Evolutionary conservation across 1,284 basidiomycete genomes (phyloP).

Genomic region (Golubevia sp.): DNA sequence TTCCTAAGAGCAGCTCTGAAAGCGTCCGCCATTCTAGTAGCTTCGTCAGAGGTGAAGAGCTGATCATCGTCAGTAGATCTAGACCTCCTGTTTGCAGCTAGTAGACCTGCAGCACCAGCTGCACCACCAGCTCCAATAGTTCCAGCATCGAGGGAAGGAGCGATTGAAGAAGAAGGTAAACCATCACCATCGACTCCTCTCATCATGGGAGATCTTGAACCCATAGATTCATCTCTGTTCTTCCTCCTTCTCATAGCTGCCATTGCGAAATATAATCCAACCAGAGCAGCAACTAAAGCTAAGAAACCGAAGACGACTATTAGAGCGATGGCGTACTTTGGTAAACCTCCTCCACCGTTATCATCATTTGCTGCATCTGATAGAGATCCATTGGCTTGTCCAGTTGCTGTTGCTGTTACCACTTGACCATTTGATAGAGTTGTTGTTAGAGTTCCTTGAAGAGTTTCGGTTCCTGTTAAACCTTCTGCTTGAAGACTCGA

Average conservation of each 20-base stretch:
- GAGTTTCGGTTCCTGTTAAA: constrained; percentile 41
- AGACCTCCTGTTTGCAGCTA: constrained; percentile 1
- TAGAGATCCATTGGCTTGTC: constrained; percentile 36
- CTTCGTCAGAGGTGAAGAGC: constrained; percentile 41
- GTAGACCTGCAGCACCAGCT: constrained; percentile 7
- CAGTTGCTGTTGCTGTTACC: constrained; percentile 43
- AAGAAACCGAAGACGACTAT: constrained; percentile 49
- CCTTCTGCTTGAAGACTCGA: constrained; percentile 29
- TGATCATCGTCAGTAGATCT: constrained; percentile 18
- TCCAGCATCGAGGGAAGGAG: constrained; percentile 2
- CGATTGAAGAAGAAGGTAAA: not conserved
- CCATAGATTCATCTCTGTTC: not conserved
- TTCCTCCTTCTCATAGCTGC: constrained; percentile 27
- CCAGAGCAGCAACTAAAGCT: constrained; percentile 27
- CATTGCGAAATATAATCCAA: constrained; percentile 34
- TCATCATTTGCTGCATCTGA: constrained; percentile 11
- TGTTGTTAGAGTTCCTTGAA: constrained; percentile 31
- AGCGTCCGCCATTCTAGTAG: constrained; percentile 39
- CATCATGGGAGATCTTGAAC: constrained; percentile 25
- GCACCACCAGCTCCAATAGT: constrained; percentile 6
- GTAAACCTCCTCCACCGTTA: constrained; percentile 20
- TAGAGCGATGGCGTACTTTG: constrained; percentile 42
- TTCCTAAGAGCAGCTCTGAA: constrained; percentile 38
- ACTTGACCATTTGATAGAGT: constrained; percentile 38
- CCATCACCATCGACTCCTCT: too few species aligned